A percentile compares a stretch with the other conserved stretches of the same genome.
Conservation (phyloP, 371 early-diverging fungal species). For the Mucor plumbeus region DNA sequence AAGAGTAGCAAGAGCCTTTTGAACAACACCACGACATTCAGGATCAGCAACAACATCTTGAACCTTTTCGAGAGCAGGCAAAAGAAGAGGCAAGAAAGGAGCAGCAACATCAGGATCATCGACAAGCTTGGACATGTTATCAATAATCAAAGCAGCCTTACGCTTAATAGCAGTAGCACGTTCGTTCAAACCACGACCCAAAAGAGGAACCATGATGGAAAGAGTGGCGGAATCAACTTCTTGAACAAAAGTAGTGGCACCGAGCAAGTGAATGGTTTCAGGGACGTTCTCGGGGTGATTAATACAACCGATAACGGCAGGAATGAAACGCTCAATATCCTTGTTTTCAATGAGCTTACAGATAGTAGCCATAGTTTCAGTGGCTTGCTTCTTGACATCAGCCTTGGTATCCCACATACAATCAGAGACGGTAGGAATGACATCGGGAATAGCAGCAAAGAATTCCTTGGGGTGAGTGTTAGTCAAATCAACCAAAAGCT, state of each 20-base stretch:
- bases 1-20: conserved; percentile 53
- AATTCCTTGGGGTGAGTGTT: conserved; percentile 63
- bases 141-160: conserved; percentile 82
- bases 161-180: conserved; percentile 70
- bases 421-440: conserved; percentile 74
- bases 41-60: conserved; percentile 81
- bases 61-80: conserved; percentile 78
- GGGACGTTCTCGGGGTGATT: conserved; percentile 71
- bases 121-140: conserved; percentile 87
- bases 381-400: conserved; percentile 61
- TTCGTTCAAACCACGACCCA: conserved; percentile 75
- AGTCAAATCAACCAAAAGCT: conserved; percentile 46
- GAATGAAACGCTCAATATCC: conserved; percentile 69
- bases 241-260: conserved; percentile 76
- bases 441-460: conserved; percentile 64
- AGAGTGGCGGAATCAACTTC: conserved; percentile 81
- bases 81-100: conserved; percentile 79
- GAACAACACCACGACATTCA: conserved; percentile 72
- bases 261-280: conserved; percentile 67
- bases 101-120: conserved; percentile 79
- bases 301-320: conserved; percentile 65
- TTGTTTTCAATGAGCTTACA: conserved; percentile 65
- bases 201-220: conserved; percentile 81
- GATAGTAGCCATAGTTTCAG: conserved; percentile 55
- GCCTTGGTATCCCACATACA: conserved; percentile 76